phyloP scores from a whole-genome alignment of 495 filamentous ascomycete species.

The Neurospora tetrasperma region DNA sequence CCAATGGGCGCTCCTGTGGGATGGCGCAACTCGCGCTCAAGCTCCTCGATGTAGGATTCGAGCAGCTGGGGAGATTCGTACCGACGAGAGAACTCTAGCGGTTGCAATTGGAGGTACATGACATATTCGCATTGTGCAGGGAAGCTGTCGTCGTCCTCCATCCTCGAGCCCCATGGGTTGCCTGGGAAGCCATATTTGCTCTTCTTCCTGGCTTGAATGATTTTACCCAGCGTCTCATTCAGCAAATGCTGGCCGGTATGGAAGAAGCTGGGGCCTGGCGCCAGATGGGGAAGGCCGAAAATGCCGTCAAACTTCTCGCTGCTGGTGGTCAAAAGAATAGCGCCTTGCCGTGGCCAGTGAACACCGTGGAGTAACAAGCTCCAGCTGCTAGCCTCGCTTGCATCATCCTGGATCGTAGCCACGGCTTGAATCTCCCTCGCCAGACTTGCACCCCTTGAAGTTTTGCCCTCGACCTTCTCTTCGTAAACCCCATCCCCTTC shows the following conservation, averaged over 20 bases:
- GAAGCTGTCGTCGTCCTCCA: constrained; percentile 47
- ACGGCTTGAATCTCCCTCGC: constrained; percentile 54
- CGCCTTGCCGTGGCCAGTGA: constrained; percentile 68
- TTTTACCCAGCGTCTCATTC: constrained; percentile 56
- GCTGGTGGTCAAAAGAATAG: constrained; percentile 71
- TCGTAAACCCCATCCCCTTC: constrained; percentile 35
- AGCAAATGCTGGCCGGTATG: constrained; percentile 55
- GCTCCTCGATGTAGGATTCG: constrained; percentile 42
- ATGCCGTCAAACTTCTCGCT: constrained; percentile 88
- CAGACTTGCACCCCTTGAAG: constrained; percentile 9
- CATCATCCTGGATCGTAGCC: constrained; percentile 59
- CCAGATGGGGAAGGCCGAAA: constrained; percentile 77
- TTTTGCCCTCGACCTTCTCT: constrained; percentile 9
- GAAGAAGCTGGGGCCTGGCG: constrained; percentile 55
- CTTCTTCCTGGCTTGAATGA: constrained; percentile 51
- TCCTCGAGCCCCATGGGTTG: constrained; percentile 51
- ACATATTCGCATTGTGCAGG: constrained; percentile 80
- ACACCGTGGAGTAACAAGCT: constrained; percentile 69
- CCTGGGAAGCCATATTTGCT: constrained; percentile 33
- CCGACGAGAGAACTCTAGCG: constrained; percentile 36
- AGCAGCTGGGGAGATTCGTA: constrained; percentile 13
- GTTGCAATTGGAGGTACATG: constrained; percentile 76
- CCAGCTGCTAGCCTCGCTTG: constrained; percentile 57
- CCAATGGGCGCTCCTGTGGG: constrained; percentile 73
- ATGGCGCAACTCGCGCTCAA: constrained; percentile 78